Base-by-base conservation (phyloP, 495 filamentous ascomycete genomes). In the Trichoderma gamsii region DNA sequence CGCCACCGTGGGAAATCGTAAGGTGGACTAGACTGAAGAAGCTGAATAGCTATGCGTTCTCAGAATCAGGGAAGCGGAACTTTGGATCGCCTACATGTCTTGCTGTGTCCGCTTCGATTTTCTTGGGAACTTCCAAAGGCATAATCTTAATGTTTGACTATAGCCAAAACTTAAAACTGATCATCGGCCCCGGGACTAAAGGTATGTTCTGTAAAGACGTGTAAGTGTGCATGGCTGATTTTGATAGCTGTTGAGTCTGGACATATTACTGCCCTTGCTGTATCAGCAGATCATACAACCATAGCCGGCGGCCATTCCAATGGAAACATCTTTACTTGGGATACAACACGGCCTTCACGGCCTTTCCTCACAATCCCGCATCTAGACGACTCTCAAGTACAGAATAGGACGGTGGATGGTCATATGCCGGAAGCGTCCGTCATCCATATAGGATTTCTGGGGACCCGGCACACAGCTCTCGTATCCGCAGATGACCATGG, bases 301-400 rank as follows among this genome's bases (percentile, higher is more conserved):
- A 83, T 98, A 72, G 95, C 92, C 41, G 90, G 88, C 59, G 95
- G 95, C 3, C 95, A 99, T 84, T 88, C 87, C 15, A 90, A 88
- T 70, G 95, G 95, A 16, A 87, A 88, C 75, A 97, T 99, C 21
- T 99, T 97, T 72, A 98, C 94, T 2, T 99, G 95, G 95, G 95
- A 99, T 73, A 87, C 95, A 32, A 85, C 88, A 23, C 84, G 88
- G 61, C 86, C 90, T 29, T 88, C 92, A 4, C 85, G 88, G 52
- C 95, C 93, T 3, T 99, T 99, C 72, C 85, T 99, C 43, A 89
- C 90, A 63, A 92, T 99, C 21, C 87, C 89, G 11, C 92, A 92
- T 41, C 79, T 96, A 13, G 86, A 90, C 56, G 75, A 82, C 41
- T 80, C 83, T 23, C 87, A 89, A 68, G 72, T 89, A n/a, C 84